Percentiles rank a stretch among this genome's conserved stretches.
These are phyloP conservation scores for Phytopythium vexans DNA, from an alignment of 352 stramenopile genomes.

Conservation along the genomic window DNA sequence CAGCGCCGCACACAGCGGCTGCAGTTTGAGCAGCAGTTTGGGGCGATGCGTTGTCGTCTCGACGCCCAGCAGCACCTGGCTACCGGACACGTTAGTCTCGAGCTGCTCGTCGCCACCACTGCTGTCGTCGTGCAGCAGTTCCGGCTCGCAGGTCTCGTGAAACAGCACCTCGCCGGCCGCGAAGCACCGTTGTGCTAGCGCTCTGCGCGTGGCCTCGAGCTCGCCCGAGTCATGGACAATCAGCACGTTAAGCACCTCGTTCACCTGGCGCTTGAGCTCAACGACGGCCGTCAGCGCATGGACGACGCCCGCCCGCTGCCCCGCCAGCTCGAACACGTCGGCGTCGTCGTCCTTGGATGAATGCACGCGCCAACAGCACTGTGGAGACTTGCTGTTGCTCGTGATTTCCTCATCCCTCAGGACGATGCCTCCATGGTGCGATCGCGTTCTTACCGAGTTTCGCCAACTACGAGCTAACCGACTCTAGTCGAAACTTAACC, in stretches of 20 bases:
- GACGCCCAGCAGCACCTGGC: constrained; percentile 26
- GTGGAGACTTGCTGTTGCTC: constrained; percentile 23
- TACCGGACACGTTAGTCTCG: constrained; percentile 11
- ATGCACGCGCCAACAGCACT: constrained; percentile 24
- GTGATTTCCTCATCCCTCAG: constrained; percentile 19
- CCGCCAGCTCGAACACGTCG: constrained; percentile 41
- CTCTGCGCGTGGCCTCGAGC: constrained; percentile 46
- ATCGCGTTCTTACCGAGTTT: no score
- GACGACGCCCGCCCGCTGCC: constrained; percentile 29
- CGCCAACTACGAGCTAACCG: no score
- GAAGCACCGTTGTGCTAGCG: constrained; percentile 45
- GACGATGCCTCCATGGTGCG: no score
- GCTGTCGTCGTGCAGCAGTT: constrained; percentile 7
- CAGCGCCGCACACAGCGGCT: constrained; percentile 42
- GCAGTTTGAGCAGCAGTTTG: constrained; percentile 15
- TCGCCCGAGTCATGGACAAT: constrained; percentile 33
- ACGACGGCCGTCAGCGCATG: constrained; percentile 46
- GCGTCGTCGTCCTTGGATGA: constrained; percentile 29
- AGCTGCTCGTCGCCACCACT: constrained; percentile 3
- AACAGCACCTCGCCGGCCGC: constrained; percentile 45
- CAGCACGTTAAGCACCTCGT: constrained; percentile 60
- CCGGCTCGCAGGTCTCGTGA: constrained; percentile 30
- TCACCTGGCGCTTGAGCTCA: constrained; percentile 53
- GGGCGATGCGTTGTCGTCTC: constrained; percentile 26
- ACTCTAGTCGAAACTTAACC: no score